These are phyloP conservation scores for Agarophyton chilense DNA, from an alignment of 23 red algal species.

Conservation along the genomic window DNA sequence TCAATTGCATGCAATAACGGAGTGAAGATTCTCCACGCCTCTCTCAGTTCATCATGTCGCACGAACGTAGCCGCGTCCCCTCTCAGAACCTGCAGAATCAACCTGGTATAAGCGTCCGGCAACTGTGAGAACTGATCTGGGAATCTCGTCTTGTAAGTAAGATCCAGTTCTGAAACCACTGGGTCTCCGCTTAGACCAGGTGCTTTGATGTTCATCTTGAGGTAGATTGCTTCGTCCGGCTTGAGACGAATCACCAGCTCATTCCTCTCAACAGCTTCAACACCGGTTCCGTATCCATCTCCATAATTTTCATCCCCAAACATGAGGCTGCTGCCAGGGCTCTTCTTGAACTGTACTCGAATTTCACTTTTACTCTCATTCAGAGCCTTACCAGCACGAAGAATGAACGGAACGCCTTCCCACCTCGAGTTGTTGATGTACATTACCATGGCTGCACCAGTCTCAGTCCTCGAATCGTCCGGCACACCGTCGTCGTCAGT, in stretches of 20 bases:
- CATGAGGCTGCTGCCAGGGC: slow-evolving; percentile 53
- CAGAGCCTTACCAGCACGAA: slow-evolving; percentile 97
- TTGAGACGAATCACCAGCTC: slow-evolving; percentile 91
- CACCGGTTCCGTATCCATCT: background rate
- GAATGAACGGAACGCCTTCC: slow-evolving; percentile 96
- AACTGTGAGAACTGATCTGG: slow-evolving; percentile 71
- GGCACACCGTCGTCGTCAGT: slow-evolving; percentile 83
- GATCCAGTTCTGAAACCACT: slow-evolving; percentile 77
- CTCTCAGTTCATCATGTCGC: slow-evolving; percentile 87
- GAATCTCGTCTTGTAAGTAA: slow-evolving; percentile 80
- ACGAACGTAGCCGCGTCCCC: slow-evolving; percentile 85
- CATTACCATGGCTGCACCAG: slow-evolving; percentile 90
- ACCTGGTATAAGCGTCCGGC: slow-evolving; percentile 85
- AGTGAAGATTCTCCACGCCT: slow-evolving; percentile 94
- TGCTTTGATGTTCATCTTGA: slow-evolving; percentile 87
- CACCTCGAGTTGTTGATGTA: slow-evolving; percentile 93
- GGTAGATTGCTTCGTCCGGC: slow-evolving; percentile 90
- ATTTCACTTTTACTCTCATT: slow-evolving; percentile 92
- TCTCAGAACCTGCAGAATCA: slow-evolving; percentile 86
- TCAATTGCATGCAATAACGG: slow-evolving; percentile 81
- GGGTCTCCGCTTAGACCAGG: slow-evolving; percentile 77
- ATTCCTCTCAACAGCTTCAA: slow-evolving; percentile 64
- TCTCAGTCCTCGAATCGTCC: slow-evolving; percentile 77
- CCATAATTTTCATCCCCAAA: slow-evolving; percentile 41
- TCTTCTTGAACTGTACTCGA: slow-evolving; percentile 82